Evolutionary conservation across 1,284 basidiomycete species (phyloP), one percentile per base, ranked within the genome.

Genomic region (Moesziomyces sp.): DNA sequence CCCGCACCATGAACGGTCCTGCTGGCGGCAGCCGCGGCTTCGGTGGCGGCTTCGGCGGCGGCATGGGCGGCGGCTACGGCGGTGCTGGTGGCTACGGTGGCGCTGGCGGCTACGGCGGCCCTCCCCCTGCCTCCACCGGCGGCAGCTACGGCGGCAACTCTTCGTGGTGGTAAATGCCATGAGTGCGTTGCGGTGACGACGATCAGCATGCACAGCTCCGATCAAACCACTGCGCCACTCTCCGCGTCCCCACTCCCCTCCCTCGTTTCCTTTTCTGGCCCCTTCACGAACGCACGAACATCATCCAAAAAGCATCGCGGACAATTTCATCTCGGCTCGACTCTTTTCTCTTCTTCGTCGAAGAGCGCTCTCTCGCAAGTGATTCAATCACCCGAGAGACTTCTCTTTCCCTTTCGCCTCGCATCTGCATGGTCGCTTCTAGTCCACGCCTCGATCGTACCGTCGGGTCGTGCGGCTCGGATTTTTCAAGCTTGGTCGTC

Each of bases 1-100:
- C 81, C 35, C 79, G 85, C 55, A 66, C 76, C 55, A 69, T 80
- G 53, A 74, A 76, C 43, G 74, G 74, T n/a, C 58, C 76, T 50
- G 69, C 71, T n/a, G 79, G 76, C 18, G 77, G 78, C 48, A 53
- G 71, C 28, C 72, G 74, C 16, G 74, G 74, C 48, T 70, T 59
- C 40, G 70, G 77, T 56, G 79, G 78, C 43, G 76, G 76, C 46
- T 69, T 53, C 48, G 70, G 67, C 35, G 75, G 77, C 28, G 75
- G 77, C 30, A 53, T 55, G 49, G 68, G 67, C 40, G 68, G 73
- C 19, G 64, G 73, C 56, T 68, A 61, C 55, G 73, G 73, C 43
- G 67, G 63, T 52, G 73, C 68, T 28, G 67, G 59, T 13, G 56
- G 63, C 24, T 54, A 23, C 21, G 63, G 59, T 46, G 72, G 72